A percentile compares a stretch with the other conserved stretches of the same genome.
Evolutionary conservation across 2,329 filamentous ascomycete genomes (phyloP).

Genomic region (Rosellinia necatrix): DNA sequence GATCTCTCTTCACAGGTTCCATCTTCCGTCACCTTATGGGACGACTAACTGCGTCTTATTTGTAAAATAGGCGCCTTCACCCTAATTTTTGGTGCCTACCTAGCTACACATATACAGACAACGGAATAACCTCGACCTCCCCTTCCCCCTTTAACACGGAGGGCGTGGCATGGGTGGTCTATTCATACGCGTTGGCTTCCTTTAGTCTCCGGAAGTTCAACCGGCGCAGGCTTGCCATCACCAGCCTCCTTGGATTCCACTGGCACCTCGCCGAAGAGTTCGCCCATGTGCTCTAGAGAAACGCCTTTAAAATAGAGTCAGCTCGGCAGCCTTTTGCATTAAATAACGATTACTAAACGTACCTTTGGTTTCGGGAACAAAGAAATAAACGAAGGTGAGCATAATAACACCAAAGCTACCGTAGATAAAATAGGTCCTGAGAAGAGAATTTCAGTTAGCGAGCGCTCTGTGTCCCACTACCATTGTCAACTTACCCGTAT

Average conservation of each 20-base stretch:
- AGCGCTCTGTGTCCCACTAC: background rate
- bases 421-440: constrained; percentile 64
- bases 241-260: constrained; percentile 26
- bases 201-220: constrained; percentile 28
- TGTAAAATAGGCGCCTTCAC: constrained; percentile 13
- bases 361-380: constrained; percentile 50
- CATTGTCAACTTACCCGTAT: constrained; percentile 44
- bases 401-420: constrained; percentile 65
- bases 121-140: too few relatives aligned
- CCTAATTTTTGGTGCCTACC: background rate
- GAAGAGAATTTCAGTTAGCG: constrained; percentile 15
- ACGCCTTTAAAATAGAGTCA: constrained; percentile 50
- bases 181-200: constrained; percentile 25
- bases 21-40: background rate
- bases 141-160: too few relatives aligned
- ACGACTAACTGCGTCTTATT: background rate
- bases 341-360: constrained; percentile 9
- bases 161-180: too few relatives aligned
- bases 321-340: constrained; percentile 38
- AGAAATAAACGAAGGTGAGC: constrained; percentile 65
- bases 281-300: constrained; percentile 63
- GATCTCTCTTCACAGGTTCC: background rate
- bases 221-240: constrained; percentile 27
- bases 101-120: background rate
- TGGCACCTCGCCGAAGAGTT: constrained; percentile 53